Percentiles rank a stretch among this genome's conserved stretches.
Evolutionary conservation across 371 early-diverging fungal genomes (phyloP).

Genomic region (Umbelopsis sp.): DNA sequence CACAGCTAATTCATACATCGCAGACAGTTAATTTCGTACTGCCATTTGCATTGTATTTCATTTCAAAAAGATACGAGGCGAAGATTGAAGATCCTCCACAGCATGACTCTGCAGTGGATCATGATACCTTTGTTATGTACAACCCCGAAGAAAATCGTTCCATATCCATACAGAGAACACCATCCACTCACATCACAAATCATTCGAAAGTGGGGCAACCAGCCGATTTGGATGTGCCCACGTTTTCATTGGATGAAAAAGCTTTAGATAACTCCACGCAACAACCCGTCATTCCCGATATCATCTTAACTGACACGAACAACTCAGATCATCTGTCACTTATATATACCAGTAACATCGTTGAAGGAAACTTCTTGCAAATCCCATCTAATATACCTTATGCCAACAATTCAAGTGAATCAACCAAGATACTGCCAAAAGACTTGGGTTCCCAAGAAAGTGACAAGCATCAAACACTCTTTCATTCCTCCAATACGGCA

Average conservation of each 20-base stretch:
- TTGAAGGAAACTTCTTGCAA: neutral
- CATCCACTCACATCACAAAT: slow-evolving; percentile 23
- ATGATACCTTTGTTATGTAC: slow-evolving; percentile 37
- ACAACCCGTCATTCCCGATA: slow-evolving; percentile 21
- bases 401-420: neutral
- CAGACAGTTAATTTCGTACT: slow-evolving; percentile 78
- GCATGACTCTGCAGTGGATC: slow-evolving; percentile 21
- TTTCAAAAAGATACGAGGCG: slow-evolving; percentile 50
- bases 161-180: slow-evolving; percentile 30
- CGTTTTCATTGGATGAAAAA: slow-evolving; percentile 1
- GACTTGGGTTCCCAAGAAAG: neutral
- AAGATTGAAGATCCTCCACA: slow-evolving; percentile 30
- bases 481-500: neutral
- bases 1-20: slow-evolving; percentile 49
- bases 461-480: neutral
- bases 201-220: slow-evolving; percentile 18
- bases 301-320: slow-evolving; percentile 26
- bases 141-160: slow-evolving; percentile 46
- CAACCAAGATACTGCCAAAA: neutral
- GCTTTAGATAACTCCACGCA: slow-evolving; percentile 12
- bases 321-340: slow-evolving; percentile 9
- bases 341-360: neutral
- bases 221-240: slow-evolving; percentile 19
- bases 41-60: slow-evolving; percentile 75
- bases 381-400: neutral